These are phyloP conservation scores for Pichiaceae sp. DNA, from an alignment of 1,139 yeast genomes.

Conservation along the genomic window DNA sequence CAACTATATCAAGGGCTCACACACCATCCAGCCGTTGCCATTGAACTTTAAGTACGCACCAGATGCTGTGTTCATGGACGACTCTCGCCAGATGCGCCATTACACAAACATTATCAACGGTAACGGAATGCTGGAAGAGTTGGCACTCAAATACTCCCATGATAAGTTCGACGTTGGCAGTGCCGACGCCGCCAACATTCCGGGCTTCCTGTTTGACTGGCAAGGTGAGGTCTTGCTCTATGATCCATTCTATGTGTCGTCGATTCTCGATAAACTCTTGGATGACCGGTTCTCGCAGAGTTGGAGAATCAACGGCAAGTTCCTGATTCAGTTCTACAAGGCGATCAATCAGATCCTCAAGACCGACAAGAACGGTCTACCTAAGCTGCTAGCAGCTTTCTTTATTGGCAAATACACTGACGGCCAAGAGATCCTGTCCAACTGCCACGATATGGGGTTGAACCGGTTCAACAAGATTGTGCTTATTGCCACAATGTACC, in stretches of 20 bases:
- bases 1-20: conserved; percentile 15
- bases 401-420: conserved; percentile 4
- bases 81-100: conserved; percentile 8
- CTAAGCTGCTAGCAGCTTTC: conserved; percentile 8
- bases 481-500: conserved; percentile 11
- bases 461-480: conserved; percentile 12
- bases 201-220: conserved; percentile 14
- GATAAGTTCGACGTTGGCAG: conserved; percentile 1
- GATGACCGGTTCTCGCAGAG: conserved; percentile 15
- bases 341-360: conserved; percentile 17
- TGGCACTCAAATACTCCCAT: conserved; percentile 8
- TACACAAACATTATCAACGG: conserved; percentile 10
- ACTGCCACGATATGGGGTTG: conserved; percentile 7
- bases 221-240: conserved; percentile 14
- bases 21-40: conserved; percentile 19
- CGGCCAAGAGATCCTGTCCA: background rate
- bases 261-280: conserved; percentile 12
- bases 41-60: conserved; percentile 17
- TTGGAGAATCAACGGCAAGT: conserved; percentile 14
- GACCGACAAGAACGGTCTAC: conserved; percentile 5
- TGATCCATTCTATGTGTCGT: conserved; percentile 16
- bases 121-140: conserved; percentile 10
- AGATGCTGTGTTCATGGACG: conserved; percentile 11
- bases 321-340: conserved; percentile 18
- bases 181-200: conserved; percentile 2